Evolutionary conservation across 805 yeast genomes (phyloP), one percentile per base, ranked within the genome.

Genomic region (Dipodascopsis tothii): DNA sequence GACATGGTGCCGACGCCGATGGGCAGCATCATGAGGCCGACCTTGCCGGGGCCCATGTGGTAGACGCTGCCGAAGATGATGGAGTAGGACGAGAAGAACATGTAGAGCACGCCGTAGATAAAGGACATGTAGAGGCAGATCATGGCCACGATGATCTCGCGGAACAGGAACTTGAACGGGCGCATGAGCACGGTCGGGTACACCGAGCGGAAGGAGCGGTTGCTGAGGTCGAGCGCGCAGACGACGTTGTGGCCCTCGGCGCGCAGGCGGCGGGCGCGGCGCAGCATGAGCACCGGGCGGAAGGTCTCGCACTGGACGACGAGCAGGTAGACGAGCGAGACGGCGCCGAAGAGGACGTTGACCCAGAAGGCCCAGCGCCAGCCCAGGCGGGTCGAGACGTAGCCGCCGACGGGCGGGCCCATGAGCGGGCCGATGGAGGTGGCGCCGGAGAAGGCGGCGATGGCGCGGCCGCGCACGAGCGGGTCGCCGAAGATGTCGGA

Each of bases 341-440:
- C 62, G 9, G 48, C 57, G 54, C 73, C 75, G 37, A 74, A 61
- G 46, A 78, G 77, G 42, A 78, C 61, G n/a, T 17, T 74, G 23
- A 81, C 80, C 84, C 85, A 81, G 66, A 74, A 66, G 3, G 78
- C 64, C 83, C 87, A 80, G 62, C 75, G 72, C 79, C 86, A 70
- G 34, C 80, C 81, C 56, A 78, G 73, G 41, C 61, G 56, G 60
- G 63, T 61, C 14, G 83, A 75, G 27, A 74, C 61, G 45, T 66
- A 74, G 3, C 77, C 74, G 14, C 75, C 55, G 27, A 63, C 54
- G 9, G 72, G 56, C 0, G 77, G 75, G 9, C 44, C 44, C 78
- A 41, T 72, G 56, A 3, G 71, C 63, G 19, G 78, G 75, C 23
- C 69, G 68, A 44, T 69, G 55, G 4, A 71, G 21, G 41, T 38